These are phyloP conservation scores for Hansfordia pulvinata DNA, from an alignment of 2,329 filamentous ascomycete species.

Conservation along the genomic window DNA sequence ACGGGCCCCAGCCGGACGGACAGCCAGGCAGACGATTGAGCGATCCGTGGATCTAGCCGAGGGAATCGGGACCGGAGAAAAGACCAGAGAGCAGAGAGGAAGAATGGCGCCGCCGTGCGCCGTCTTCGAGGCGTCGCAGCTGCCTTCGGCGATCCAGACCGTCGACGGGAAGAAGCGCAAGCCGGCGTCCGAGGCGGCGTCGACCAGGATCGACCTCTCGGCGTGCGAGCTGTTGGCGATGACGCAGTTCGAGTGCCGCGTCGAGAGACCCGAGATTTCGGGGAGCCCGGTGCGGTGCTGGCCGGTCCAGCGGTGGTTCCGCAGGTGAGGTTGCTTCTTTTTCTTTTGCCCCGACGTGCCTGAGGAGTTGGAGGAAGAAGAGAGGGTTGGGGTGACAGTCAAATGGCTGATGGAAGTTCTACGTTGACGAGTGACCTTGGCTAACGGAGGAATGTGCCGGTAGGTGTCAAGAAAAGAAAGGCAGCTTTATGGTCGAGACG, in stretches of 20 bases:
- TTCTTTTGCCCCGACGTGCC: slow-evolving; percentile 1
- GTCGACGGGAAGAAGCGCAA: slow-evolving; percentile 40
- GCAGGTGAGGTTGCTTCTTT: slow-evolving; percentile 29
- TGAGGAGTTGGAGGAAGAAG: too few species aligned
- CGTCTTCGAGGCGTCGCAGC: slow-evolving; percentile 36
- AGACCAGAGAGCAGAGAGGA: slow-evolving; percentile 1
- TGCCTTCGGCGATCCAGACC: slow-evolving; percentile 34
- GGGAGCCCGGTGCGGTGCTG: slow-evolving; percentile 39
- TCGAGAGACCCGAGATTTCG: slow-evolving; percentile 29
- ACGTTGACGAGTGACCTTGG: too few species aligned
- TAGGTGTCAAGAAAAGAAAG: slow-evolving; percentile 45
- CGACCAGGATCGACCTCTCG: slow-evolving; percentile 31
- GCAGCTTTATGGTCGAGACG: slow-evolving; percentile 47
- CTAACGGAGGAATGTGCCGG: slow-evolving; percentile 1
- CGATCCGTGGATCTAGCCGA: neutral
- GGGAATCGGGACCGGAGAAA: neutral
- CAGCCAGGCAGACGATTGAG: neutral
- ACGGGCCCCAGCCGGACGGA: slow-evolving; percentile 8
- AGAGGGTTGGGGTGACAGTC: too few species aligned
- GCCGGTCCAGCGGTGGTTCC: slow-evolving; percentile 44
- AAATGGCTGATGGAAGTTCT: too few species aligned
- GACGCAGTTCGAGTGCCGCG: slow-evolving; percentile 46
- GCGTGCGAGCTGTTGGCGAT: slow-evolving; percentile 43
- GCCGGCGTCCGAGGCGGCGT: slow-evolving; percentile 16
- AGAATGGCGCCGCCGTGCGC: slow-evolving; percentile 45